Conservation (phyloP, 164 flowering plant genomes). For the Dillenia turbinata region DNA sequence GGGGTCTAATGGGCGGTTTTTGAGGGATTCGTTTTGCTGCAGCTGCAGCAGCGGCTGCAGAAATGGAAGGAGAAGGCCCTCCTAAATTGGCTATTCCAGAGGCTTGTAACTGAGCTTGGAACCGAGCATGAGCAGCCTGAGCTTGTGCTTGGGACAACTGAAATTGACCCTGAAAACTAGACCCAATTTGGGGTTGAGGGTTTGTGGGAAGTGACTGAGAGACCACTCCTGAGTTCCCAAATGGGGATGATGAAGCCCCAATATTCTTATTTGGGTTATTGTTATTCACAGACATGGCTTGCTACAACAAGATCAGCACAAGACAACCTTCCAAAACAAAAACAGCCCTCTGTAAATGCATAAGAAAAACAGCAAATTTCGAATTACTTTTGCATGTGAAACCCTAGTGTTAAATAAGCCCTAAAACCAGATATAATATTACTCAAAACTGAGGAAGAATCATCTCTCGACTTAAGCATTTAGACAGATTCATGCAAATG, state of each 20-base stretch:
- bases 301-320: too few species aligned
- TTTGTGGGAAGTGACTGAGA: conserved; percentile 31
- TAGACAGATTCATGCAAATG: too few species aligned
- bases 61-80: conserved; percentile 41
- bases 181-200: conserved; percentile 13
- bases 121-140: conserved; percentile 41
- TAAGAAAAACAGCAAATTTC: too few species aligned
- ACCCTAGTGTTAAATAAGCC: too few species aligned
- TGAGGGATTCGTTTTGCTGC: conserved; percentile 53
- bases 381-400: too few species aligned
- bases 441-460: too few species aligned
- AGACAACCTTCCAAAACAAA: too few species aligned
- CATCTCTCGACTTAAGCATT: too few species aligned
- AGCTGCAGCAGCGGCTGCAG: conserved; percentile 41
- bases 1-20: conserved; percentile 65
- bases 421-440: too few species aligned
- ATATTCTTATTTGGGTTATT: conserved; percentile 40
- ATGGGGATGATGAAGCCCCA: conserved; percentile 51
- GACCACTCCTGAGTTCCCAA: conserved; percentile 46
- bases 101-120: conserved; percentile 45
- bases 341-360: too few species aligned
- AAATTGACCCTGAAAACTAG: background rate
- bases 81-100: conserved; percentile 26
- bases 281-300: conserved; percentile 45
- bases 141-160: conserved; percentile 3